Percentiles rank a stretch among this genome's conserved stretches.
Evolutionary conservation across 106 monocot genomes (phyloP).

Genomic region (Gastrodia elata): DNA sequence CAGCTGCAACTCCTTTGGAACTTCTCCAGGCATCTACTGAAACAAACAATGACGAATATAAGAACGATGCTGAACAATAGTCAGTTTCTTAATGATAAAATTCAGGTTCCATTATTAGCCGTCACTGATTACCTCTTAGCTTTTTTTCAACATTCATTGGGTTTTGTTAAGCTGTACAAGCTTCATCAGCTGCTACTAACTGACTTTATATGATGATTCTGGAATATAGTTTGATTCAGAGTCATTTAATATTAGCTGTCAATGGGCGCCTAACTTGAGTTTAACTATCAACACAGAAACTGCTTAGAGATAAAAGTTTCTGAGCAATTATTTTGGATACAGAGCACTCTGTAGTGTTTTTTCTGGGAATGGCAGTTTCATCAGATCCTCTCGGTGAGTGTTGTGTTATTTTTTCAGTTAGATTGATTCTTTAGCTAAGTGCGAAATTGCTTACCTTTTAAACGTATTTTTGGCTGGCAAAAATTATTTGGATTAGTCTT

Average conservation of each 20-base stretch:
- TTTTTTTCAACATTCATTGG: conserved; percentile 7
- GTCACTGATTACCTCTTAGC: conserved; percentile 4
- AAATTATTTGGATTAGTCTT: not conserved
- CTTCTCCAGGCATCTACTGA: conserved; percentile 38
- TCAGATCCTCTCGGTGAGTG: conserved; percentile 5
- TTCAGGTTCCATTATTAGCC: not conserved
- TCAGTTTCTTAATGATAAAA: conserved; percentile 11
- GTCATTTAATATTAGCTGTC: conserved; percentile 1
- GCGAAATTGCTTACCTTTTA: not conserved
- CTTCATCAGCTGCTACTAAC: not conserved
- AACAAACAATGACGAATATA: conserved; percentile 16
- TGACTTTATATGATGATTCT: not conserved
- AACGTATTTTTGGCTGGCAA: not conserved
- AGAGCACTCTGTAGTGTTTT: not conserved
- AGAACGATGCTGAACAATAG: conserved; percentile 15
- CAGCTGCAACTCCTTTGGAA: conserved; percentile 48
- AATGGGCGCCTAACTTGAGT: conserved; percentile 1
- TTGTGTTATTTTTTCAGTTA: not conserved
- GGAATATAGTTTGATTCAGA: not conserved
- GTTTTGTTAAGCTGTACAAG: conserved; percentile 1
- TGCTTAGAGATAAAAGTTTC: not conserved
- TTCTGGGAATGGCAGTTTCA: not conserved
- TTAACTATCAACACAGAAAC: not conserved
- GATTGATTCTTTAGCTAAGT: not conserved
- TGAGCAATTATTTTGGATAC: not conserved